These are phyloP conservation scores for Mercurialis annua DNA, from an alignment of 345 rosid genomes.

Conservation along the genomic window DNA sequence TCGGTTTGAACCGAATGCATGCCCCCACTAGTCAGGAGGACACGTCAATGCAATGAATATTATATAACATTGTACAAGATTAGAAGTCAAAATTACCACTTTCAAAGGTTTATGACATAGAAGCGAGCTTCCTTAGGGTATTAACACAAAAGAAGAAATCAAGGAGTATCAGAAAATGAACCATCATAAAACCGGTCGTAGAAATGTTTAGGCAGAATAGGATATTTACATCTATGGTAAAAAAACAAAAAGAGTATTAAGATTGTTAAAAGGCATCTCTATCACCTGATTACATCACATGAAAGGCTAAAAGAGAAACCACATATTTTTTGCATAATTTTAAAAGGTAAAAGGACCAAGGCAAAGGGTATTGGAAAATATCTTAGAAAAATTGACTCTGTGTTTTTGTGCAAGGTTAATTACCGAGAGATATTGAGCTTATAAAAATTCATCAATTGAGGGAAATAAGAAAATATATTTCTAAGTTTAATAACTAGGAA, in stretches of 20 bases:
- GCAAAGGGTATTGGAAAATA: not conserved
- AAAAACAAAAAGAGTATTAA: not conserved
- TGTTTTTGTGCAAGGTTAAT: too few species aligned
- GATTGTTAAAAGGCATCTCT: not conserved
- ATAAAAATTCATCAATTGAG: not conserved
- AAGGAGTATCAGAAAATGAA: not conserved
- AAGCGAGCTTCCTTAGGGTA: not conserved
- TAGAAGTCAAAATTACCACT: not conserved
- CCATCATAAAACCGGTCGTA: not conserved
- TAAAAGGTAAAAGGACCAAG: too few species aligned
- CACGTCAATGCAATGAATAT: not conserved
- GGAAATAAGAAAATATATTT: not conserved
- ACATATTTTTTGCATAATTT: not conserved
- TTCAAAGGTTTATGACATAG: not conserved
- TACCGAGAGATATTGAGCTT: not conserved
- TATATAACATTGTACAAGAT: not conserved
- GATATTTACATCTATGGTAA: not conserved
- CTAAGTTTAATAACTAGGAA: too few species aligned
- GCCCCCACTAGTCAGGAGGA: not conserved
- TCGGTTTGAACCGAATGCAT: too few species aligned
- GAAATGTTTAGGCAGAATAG: not conserved
- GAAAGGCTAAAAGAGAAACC: not conserved
- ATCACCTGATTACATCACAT: not conserved
- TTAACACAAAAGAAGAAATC: not conserved
- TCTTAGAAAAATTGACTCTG: not conserved